Conservation (phyloP, 2,329 filamentous ascomycete species). For the Rhinocladiella mackenziei region DNA sequence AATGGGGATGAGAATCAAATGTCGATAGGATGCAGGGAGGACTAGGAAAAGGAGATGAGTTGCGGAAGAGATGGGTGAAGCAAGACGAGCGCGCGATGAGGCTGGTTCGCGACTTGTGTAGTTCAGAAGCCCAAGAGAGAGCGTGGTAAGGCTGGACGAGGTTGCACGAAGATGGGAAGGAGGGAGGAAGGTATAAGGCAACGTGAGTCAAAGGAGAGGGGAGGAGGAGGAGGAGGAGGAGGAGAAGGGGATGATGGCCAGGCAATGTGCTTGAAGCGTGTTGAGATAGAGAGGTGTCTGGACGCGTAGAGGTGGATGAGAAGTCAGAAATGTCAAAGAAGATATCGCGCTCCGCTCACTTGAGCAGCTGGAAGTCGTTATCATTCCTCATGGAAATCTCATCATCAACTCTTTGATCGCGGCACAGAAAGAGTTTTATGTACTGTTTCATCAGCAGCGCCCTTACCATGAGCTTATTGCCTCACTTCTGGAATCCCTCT, state of each 20-base stretch:
- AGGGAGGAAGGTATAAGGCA: slow-evolving; percentile 7
- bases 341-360: background rate
- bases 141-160: background rate
- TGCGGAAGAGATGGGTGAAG: slow-evolving; percentile 17
- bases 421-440: slow-evolving; percentile 22
- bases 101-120: slow-evolving; percentile 7
- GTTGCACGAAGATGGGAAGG: slow-evolving; percentile 15
- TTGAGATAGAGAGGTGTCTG: too few relatives aligned
- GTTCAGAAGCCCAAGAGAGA: slow-evolving; percentile 7
- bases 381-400: background rate
- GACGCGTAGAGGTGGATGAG: background rate
- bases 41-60: slow-evolving; percentile 17
- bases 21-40: slow-evolving; percentile 15
- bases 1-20: slow-evolving; percentile 8
- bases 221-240: background rate
- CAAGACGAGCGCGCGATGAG: slow-evolving; percentile 18
- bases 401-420: slow-evolving; percentile 3
- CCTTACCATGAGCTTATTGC: slow-evolving; percentile 14
- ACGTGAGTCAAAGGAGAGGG: slow-evolving; percentile 7
- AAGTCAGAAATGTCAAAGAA: background rate
- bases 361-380: background rate
- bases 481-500: too few relatives aligned
- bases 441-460: slow-evolving; percentile 20
- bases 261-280: too few relatives aligned
- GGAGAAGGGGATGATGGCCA: too few relatives aligned